Evolutionary conservation across 208 protist genomes (phyloP), one percentile per base, ranked within the genome.

Genomic region (Balamuthia mandrillaris): DNA sequence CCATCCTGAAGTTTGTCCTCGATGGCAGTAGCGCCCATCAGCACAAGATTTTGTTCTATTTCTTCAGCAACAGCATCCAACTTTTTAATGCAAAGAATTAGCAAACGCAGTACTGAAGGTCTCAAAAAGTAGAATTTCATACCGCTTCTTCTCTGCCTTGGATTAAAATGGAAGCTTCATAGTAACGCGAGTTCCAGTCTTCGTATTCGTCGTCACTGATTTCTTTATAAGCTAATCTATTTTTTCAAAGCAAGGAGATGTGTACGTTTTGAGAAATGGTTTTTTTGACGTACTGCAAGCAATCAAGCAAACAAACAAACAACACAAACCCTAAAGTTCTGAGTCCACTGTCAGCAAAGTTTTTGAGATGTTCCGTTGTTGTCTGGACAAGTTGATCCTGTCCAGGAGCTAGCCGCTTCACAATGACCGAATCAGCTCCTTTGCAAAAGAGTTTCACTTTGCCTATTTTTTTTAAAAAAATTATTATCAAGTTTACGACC

Each of bases 1-100:
- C 90, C 90, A 3, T 96, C 93, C 91, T 99, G 98, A 39, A 99
- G 88, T 86, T 96, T 96, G 89, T 99, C 97, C 85, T 99, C 98
- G 31, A 99, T 98, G 0, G 96, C 97, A 0, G 96, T 97, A 44
- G 95, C 94, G 68, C 97, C 97, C 12, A 97, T 31, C 18, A 98
- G 88, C 3, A 81, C 35, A 10, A 99, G 78, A 41, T 93, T 85
- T 1, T 42, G 86, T 87, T 98, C 95, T 85, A 99, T 96, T 29
- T 88, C 47, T 42, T 91, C 89, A 6, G 74, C 44, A 14, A 78
- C 75, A 16, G 75, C 66, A 14, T 85, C 79, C 14, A 85, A 75
- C 79, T 74, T 63, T 27, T 35, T 75, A 54, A 81, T 84, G 37
- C 86, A 45, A 56, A 56, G 18, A 56, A 56, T 56, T n/a, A 56